Conservation (phyloP, 805 yeast genomes). For the Pichia occidentalis region DNA sequence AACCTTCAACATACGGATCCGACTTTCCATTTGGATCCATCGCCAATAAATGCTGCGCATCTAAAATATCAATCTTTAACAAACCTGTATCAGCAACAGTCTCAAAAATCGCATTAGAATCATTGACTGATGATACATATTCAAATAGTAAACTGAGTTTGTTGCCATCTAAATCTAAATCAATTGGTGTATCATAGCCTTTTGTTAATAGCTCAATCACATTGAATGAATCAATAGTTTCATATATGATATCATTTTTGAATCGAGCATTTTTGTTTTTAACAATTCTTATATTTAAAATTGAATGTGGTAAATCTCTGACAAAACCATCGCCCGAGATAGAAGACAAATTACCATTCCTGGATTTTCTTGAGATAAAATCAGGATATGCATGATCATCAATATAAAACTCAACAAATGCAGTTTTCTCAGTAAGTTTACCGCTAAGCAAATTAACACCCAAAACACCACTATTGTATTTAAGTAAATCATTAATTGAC, state of each 20-base stretch:
- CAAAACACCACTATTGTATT: conserved; percentile 57
- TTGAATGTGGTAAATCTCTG: conserved; percentile 64
- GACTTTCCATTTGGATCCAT: conserved; percentile 73
- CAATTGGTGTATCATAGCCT: conserved; percentile 40
- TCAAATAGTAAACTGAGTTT: conserved; percentile 45
- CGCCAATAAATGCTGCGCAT: conserved; percentile 47
- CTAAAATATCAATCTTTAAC: conserved; percentile 47
- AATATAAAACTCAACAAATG: conserved; percentile 50
- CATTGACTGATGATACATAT: conserved; percentile 55
- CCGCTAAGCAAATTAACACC: conserved; percentile 50
- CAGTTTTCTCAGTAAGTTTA: conserved; percentile 37
- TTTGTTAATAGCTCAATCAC: conserved; percentile 50
- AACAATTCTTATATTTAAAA: conserved; percentile 49
- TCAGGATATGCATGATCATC: conserved; percentile 63
- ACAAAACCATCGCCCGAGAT: conserved; percentile 56
- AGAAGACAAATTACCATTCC: conserved; percentile 37
- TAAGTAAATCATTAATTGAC: conserved; percentile 45
- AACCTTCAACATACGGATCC: conserved; percentile 59
- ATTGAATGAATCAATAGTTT: conserved; percentile 41
- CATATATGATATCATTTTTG: conserved; percentile 45
- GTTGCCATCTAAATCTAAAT: conserved; percentile 36
- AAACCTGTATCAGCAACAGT: conserved; percentile 64
- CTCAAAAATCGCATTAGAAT: conserved; percentile 36
- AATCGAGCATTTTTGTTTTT: conserved; percentile 42
- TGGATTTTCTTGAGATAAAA: conserved; percentile 43